Conservation (phyloP, 2,329 filamentous ascomycete genomes). For the Cladosporium halotolerans region DNA sequence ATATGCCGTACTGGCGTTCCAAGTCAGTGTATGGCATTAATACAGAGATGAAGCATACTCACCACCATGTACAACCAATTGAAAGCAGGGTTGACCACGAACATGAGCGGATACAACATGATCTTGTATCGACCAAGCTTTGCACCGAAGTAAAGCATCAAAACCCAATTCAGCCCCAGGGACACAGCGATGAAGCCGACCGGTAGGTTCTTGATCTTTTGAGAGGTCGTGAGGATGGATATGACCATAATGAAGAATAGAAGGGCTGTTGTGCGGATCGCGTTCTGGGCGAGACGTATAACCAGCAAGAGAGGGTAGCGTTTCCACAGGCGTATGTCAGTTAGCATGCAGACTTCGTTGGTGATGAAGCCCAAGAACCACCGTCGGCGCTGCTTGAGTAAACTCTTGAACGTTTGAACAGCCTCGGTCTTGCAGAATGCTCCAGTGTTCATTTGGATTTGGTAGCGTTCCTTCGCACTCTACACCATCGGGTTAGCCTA, state of each 20-base stretch:
- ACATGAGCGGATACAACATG: slow-evolving; percentile 93
- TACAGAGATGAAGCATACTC: background rate
- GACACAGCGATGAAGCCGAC: slow-evolving; percentile 92
- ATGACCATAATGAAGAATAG: slow-evolving; percentile 92
- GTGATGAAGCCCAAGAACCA: slow-evolving; percentile 94
- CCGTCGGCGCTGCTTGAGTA: slow-evolving; percentile 87
- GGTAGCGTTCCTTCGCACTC: slow-evolving; percentile 74
- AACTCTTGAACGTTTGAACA: slow-evolving; percentile 75
- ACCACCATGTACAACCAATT: slow-evolving; percentile 95
- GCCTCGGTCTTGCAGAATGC: slow-evolving; percentile 98
- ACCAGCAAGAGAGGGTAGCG: slow-evolving; percentile 80
- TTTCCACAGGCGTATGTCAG: slow-evolving; percentile 84
- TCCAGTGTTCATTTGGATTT: slow-evolving; percentile 95
- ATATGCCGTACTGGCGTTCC: slow-evolving; percentile 64
- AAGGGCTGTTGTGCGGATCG: slow-evolving; percentile 86
- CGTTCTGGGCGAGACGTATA: slow-evolving; percentile 91
- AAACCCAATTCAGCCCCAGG: slow-evolving; percentile 82
- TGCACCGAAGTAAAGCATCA: slow-evolving; percentile 93
- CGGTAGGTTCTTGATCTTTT: slow-evolving; percentile 70
- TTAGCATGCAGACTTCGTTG: slow-evolving; percentile 97
- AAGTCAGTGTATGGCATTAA: background rate
- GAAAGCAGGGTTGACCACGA: slow-evolving; percentile 89
- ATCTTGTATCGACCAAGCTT: slow-evolving; percentile 87
- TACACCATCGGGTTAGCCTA: background rate
- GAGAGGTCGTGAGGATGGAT: slow-evolving; percentile 77